Conservation (phyloP, 352 stramenopile species). For the Globisporangium irregulare region DNA sequence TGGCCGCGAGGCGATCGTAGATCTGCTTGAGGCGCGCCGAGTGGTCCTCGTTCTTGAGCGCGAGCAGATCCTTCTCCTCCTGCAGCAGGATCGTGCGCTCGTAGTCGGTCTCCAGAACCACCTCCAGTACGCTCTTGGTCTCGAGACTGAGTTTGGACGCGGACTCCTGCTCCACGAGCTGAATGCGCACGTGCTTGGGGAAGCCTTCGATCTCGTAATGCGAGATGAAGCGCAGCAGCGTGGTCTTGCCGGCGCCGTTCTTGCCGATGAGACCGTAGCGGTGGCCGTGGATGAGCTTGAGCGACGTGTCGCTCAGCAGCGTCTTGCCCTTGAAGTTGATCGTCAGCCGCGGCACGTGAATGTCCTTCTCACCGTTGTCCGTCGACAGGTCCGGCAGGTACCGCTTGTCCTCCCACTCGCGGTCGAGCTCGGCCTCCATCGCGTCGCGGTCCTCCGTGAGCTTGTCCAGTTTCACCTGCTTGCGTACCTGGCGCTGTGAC, state of each 20-base stretch:
- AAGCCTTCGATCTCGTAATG: conserved; percentile 97
- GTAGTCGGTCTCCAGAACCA: conserved; percentile 94
- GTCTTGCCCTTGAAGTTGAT: conserved; percentile 92
- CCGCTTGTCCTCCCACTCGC: conserved; percentile 76
- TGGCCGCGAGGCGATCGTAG: conserved; percentile 86
- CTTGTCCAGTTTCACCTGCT: conserved; percentile 69
- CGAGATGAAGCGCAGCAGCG: conserved; percentile 94
- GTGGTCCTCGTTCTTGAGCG: conserved; percentile 35
- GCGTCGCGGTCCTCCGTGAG: conserved; percentile 55
- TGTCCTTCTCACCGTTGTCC: conserved; percentile 84
- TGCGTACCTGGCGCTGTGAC: conserved; percentile 77
- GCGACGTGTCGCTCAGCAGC: conserved; percentile 78
- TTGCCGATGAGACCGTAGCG: conserved; percentile 94
- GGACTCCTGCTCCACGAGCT: conserved; percentile 95
- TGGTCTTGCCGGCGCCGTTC: conserved; percentile 93
- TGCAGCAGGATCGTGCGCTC: conserved; percentile 90
- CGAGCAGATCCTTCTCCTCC: conserved; percentile 92
- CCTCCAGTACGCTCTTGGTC: conserved; percentile 89
- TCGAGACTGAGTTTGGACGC: conserved; percentile 80
- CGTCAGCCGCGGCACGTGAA: conserved; percentile 83
- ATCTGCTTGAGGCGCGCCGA: conserved; percentile 67
- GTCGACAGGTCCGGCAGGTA: conserved; percentile 71
- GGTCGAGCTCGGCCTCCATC: conserved; percentile 61
- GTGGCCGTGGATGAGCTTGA: conserved; percentile 83
- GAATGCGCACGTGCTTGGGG: conserved; percentile 92